A percentile compares a stretch with the other conserved stretches of the same genome.
Evolutionary conservation across 768 basidiomycete species (phyloP).

Genomic region (Gloeophyllum trabeum): DNA sequence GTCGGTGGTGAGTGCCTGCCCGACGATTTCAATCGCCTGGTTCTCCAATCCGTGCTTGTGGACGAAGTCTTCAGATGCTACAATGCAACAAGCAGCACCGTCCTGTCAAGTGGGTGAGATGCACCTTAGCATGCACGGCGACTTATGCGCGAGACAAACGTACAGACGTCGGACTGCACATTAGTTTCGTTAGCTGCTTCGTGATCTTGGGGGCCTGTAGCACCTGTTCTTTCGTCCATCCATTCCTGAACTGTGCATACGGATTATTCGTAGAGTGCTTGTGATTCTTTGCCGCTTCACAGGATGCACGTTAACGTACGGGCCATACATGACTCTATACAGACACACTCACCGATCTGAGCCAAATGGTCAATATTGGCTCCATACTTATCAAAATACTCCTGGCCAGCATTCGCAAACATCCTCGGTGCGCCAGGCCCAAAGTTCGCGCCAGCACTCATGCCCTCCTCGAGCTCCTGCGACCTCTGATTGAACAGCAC

Average conservation of each 20-base stretch:
- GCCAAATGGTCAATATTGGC: slow-evolving; percentile 58
- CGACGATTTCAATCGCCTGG: slow-evolving; percentile 78
- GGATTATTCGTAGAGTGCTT: slow-evolving; percentile 75
- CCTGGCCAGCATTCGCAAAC: slow-evolving; percentile 63
- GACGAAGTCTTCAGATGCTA: slow-evolving; percentile 75
- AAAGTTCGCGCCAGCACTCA: slow-evolving; percentile 40
- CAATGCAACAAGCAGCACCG: slow-evolving; percentile 64
- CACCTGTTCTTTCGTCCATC: slow-evolving; percentile 66
- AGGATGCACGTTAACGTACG: not conserved
- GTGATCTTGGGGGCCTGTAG: slow-evolving; percentile 56
- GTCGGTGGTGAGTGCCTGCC: slow-evolving; percentile 58
- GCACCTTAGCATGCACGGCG: too few species aligned
- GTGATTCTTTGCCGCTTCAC: slow-evolving; percentile 71
- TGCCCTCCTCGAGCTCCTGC: slow-evolving; percentile 33
- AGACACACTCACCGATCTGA: slow-evolving; percentile 47
- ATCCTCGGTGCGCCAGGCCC: slow-evolving; percentile 65
- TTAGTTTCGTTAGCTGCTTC: slow-evolving; percentile 67
- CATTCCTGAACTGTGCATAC: slow-evolving; percentile 76
- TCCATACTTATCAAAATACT: slow-evolving; percentile 71
- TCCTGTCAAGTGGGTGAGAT: slow-evolving; percentile 47
- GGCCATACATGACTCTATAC: not conserved
- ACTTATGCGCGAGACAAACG: slow-evolving; percentile 13
- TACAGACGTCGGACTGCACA: slow-evolving; percentile 82
- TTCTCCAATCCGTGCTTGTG: slow-evolving; percentile 63
- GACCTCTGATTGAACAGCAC: slow-evolving; percentile 30